These are phyloP conservation scores for Collybiopsis confluens DNA, from an alignment of 768 basidiomycete genomes.

Conservation along the genomic window DNA sequence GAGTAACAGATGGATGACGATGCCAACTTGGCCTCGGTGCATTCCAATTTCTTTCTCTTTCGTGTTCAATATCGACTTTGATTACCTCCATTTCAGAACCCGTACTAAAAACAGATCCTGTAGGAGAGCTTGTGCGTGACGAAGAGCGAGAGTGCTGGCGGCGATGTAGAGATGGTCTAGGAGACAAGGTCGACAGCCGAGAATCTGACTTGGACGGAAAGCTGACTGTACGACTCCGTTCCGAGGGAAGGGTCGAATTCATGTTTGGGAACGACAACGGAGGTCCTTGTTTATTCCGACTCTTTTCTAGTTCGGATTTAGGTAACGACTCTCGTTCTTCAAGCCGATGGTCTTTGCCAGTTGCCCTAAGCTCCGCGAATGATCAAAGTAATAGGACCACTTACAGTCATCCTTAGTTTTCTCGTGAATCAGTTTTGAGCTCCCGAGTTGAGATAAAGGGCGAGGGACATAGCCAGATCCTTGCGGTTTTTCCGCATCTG, in stretches of 20 bases:
- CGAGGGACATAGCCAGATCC: constrained; percentile 3
- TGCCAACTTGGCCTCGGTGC: constrained; percentile 59
- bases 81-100: constrained; percentile 28
- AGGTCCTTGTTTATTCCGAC: constrained; percentile 45
- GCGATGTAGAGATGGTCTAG: constrained; percentile 17
- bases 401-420: constrained; percentile 53
- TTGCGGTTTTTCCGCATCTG: constrained; percentile 17
- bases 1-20: constrained; percentile 11
- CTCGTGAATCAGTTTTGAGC: constrained; percentile 17
- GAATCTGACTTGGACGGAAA: constrained; percentile 38
- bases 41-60: constrained; percentile 69
- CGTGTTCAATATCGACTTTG: constrained; percentile 34
- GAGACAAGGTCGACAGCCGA: constrained; percentile 24
- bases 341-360: constrained; percentile 39
- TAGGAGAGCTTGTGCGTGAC: constrained; percentile 40
- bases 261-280: constrained; percentile 25
- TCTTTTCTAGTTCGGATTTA: constrained; percentile 45
- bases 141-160: constrained; percentile 30
- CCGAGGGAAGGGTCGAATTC: constrained; percentile 25
- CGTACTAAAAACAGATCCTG: constrained; percentile 27
- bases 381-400: constrained; percentile 16
- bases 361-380: not conserved
- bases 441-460: not conserved
- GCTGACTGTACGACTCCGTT: constrained; percentile 29
- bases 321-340: constrained; percentile 40